A percentile compares a stretch with the other conserved stretches of the same genome.
phyloP scores from a whole-genome alignment of 495 filamentous ascomycete species.

The Bombardia bombarda region DNA sequence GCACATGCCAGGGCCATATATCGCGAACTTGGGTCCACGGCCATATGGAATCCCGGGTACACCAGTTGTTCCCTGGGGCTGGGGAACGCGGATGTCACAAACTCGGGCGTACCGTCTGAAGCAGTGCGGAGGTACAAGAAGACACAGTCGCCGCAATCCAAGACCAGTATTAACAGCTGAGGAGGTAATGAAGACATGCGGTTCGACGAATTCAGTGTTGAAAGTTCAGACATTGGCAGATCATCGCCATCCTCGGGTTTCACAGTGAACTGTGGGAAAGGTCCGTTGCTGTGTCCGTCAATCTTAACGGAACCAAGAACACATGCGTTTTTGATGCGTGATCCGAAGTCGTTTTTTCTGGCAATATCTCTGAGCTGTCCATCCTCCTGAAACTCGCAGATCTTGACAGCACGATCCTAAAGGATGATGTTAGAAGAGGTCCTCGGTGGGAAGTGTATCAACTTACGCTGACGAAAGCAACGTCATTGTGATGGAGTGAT shows the following conservation, averaged over 20 bases:
- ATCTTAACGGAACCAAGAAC: constrained; percentile 43
- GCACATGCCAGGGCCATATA: constrained; percentile 39
- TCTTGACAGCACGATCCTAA: constrained; percentile 57
- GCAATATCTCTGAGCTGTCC: constrained; percentile 62
- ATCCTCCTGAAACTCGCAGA: constrained; percentile 57
- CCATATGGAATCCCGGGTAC: constrained; percentile 64
- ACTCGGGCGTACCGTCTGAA: constrained; percentile 38
- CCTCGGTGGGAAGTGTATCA: constrained; percentile 11
- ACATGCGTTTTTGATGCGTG: constrained; percentile 56
- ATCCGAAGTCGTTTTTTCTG: constrained; percentile 67
- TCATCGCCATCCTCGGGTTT: constrained; percentile 25
- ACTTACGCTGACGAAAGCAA: constrained; percentile 79
- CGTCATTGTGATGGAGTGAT: constrained; percentile 64
- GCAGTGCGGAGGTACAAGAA: constrained; percentile 58
- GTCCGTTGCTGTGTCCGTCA: constrained; percentile 15
- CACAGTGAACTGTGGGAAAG: too few species aligned
- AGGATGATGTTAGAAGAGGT: constrained; percentile 17
- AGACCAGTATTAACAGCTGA: constrained; percentile 65
- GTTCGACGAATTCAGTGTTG: neutral
- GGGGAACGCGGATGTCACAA: constrained; percentile 51
- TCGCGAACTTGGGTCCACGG: constrained; percentile 64
- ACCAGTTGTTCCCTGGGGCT: constrained; percentile 42
- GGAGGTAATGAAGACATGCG: constrained; percentile 45
- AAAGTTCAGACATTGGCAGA: constrained; percentile 12
- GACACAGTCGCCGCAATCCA: constrained; percentile 59